A percentile compares a stretch with the other conserved stretches of the same genome.
Conservation (phyloP, 371 early-diverging fungal genomes). For the Rhizomucor pusillus region DNA sequence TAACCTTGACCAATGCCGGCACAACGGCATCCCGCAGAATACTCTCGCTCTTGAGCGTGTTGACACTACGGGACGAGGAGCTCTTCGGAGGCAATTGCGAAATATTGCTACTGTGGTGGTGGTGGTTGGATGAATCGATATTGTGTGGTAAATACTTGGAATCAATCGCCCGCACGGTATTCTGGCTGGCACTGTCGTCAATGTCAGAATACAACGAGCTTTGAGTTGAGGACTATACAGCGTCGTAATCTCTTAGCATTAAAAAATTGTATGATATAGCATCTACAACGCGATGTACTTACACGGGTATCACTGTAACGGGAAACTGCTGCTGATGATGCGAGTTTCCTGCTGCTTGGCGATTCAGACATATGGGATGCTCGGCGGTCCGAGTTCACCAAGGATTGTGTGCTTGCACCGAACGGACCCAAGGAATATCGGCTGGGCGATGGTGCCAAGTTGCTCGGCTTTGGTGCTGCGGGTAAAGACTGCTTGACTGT, state of each 20-base stretch:
- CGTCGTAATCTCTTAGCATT: too few relatives aligned
- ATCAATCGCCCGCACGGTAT: slow-evolving; percentile 36
- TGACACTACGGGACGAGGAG: slow-evolving; percentile 36
- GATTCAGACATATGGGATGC: too few relatives aligned
- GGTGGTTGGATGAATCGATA: slow-evolving; percentile 6
- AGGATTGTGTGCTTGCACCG: slow-evolving; percentile 12
- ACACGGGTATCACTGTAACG: slow-evolving; percentile 24
- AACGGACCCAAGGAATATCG: slow-evolving; percentile 26
- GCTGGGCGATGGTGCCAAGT: slow-evolving; percentile 21
- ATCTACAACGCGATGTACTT: slow-evolving; percentile 3
- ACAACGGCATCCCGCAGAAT: slow-evolving; percentile 29
- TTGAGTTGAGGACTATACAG: neutral
- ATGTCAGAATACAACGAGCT: slow-evolving; percentile 11
- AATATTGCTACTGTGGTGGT: slow-evolving; percentile 19
- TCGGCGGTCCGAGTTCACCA: neutral
- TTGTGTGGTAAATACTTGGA: slow-evolving; percentile 7
- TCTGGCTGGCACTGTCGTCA: slow-evolving; percentile 25
- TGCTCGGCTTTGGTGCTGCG: slow-evolving; percentile 22
- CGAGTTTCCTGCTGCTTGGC: slow-evolving; percentile 1
- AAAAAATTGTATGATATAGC: too few relatives aligned
- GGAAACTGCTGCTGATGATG: slow-evolving; percentile 5
- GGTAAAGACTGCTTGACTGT: slow-evolving; percentile 49
- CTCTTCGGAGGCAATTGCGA: slow-evolving; percentile 20
- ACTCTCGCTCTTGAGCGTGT: slow-evolving; percentile 24
- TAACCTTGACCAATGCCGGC: slow-evolving; percentile 40